These are phyloP conservation scores for Lichtheimia ornata DNA, from an alignment of 371 early-diverging fungal genomes.

Conservation along the genomic window DNA sequence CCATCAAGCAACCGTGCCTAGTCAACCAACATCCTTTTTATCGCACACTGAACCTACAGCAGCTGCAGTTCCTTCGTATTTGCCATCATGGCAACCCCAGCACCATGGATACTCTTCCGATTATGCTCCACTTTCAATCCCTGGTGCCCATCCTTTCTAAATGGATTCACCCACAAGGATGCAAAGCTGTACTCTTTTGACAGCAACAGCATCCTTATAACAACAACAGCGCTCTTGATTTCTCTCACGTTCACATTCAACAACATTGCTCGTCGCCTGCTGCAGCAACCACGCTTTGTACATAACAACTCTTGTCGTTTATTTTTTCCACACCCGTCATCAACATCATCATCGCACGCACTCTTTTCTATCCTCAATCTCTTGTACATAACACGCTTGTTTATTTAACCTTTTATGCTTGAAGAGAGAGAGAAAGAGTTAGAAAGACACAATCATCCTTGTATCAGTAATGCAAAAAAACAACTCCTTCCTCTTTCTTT, in stretches of 20 bases:
- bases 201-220: neutral
- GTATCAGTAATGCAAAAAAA: neutral
- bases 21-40: constrained; percentile 7
- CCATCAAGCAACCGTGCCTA: constrained; percentile 7
- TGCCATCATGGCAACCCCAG: constrained; percentile 15
- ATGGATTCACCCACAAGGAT: neutral
- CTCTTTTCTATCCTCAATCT: neutral
- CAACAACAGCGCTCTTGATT: too few species aligned
- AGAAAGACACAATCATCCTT: neutral
- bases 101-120: constrained; percentile 9
- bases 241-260: too few species aligned
- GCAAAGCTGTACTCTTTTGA: neutral
- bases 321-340: neutral
- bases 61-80: constrained; percentile 6
- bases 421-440: neutral
- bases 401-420: constrained; percentile 1
- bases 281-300: neutral
- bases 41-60: neutral
- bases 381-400: neutral
- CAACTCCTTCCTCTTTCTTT: neutral
- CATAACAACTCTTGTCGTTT: constrained; percentile 10
- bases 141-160: constrained; percentile 7
- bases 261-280: too few species aligned
- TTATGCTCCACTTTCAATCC: neutral
- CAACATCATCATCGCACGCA: neutral